phyloP scores from a whole-genome alignment of 164 flowering plant species.

The Taxillus chinensis region DNA sequence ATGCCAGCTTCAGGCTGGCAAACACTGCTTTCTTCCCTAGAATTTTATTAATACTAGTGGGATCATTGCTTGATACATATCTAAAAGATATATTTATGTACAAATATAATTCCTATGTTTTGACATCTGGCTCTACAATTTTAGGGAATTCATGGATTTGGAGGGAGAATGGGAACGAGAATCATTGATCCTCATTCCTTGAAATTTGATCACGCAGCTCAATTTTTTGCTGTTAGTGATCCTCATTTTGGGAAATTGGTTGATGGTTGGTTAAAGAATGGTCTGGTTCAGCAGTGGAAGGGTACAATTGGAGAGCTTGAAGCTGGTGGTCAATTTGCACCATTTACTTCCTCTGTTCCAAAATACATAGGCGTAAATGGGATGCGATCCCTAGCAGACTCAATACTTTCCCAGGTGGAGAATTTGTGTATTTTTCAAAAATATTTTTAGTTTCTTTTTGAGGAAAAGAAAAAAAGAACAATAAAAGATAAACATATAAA shows the following conservation, averaged over 20 bases:
- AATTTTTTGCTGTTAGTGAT: conserved; percentile 80
- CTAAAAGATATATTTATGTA: too few relatives aligned
- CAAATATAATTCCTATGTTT: neutral
- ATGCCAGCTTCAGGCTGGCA: too few relatives aligned
- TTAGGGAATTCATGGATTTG: conserved; percentile 86
- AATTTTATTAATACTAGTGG: too few relatives aligned
- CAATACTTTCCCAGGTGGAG: conserved; percentile 61
- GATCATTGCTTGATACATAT: too few relatives aligned
- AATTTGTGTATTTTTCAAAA: neutral
- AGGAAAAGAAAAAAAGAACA: neutral
- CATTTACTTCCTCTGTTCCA: conserved; percentile 42
- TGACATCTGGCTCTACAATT: conserved; percentile 1
- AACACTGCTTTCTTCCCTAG: too few relatives aligned
- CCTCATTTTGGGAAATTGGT: conserved; percentile 61
- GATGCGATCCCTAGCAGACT: conserved; percentile 91
- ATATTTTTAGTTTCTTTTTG: neutral
- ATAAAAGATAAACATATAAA: neutral
- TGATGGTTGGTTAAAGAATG: conserved; percentile 58
- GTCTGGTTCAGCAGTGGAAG: conserved; percentile 57
- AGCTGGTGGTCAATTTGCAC: conserved; percentile 57
- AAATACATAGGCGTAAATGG: conserved; percentile 76
- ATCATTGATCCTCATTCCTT: conserved; percentile 52
- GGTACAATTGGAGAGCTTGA: conserved; percentile 83
- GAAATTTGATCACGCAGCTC: conserved; percentile 91
- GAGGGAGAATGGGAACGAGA: conserved; percentile 97